Percentiles rank a stretch among this genome's conserved stretches.
These are phyloP conservation scores for Dittrichia graveolens DNA, from an alignment of 129 eudicot genomes.

Conservation along the genomic window DNA sequence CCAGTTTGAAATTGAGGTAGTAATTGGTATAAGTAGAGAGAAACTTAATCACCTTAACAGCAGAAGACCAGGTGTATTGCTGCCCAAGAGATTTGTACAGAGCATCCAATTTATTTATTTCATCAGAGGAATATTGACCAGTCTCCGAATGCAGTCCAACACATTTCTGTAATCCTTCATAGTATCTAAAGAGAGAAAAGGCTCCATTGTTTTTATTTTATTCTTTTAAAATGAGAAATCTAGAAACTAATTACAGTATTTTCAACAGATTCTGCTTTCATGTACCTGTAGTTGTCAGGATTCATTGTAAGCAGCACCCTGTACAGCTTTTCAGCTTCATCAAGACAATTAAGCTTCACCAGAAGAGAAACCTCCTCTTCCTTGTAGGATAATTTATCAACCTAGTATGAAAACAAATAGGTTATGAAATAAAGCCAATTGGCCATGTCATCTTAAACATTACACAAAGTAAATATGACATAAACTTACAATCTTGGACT, in stretches of 20 bases:
- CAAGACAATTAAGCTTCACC: slow-evolving; percentile 56
- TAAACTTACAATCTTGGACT: slow-evolving; percentile 76
- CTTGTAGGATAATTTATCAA: slow-evolving; percentile 69
- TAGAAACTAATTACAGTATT: background rate
- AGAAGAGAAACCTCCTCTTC: slow-evolving; percentile 84
- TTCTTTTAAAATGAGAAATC: slow-evolving; percentile 1
- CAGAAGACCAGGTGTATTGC: slow-evolving; percentile 92
- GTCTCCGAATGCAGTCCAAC: slow-evolving; percentile 63
- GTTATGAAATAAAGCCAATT: slow-evolving; percentile 13
- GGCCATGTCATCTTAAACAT: slow-evolving; percentile 14
- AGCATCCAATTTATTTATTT: slow-evolving; percentile 68
- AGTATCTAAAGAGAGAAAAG: slow-evolving; percentile 56
- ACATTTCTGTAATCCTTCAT: slow-evolving; percentile 92
- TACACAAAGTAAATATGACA: background rate
- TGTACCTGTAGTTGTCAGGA: slow-evolving; percentile 86
- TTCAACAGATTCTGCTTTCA: background rate
- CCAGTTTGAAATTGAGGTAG: background rate
- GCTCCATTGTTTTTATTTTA: slow-evolving; percentile 1
- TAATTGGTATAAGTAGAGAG: slow-evolving; percentile 7
- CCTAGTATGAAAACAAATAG: slow-evolving; percentile 35
- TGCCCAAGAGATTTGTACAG: slow-evolving; percentile 75
- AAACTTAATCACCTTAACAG: slow-evolving; percentile 74
- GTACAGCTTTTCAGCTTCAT: slow-evolving; percentile 69
- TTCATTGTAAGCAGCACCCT: slow-evolving; percentile 70
- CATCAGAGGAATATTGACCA: slow-evolving; percentile 67